Evolutionary conservation across 192 early-diverging fungal genomes (phyloP), one percentile per base, ranked within the genome.

Genomic region (Coemansia sp.): DNA sequence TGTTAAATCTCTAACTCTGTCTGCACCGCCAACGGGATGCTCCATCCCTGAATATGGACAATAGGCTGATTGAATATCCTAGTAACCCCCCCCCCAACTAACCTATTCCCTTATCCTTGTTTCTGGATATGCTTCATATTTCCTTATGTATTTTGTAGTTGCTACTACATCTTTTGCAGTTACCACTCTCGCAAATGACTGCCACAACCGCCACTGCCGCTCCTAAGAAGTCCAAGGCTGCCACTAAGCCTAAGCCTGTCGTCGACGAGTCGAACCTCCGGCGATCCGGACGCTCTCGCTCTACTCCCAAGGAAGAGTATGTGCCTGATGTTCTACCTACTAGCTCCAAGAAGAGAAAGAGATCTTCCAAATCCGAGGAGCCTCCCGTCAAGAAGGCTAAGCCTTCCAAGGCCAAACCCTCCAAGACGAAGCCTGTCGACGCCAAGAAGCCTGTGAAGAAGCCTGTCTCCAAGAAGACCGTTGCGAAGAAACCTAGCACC

Each of bases 291-390:
- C 76, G 76, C 61, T 54, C 56, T 32, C 67, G 64, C 63, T 27
- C 64, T 50, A 71, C 71, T 12, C 76, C 76, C 30, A 64, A 65
- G 64, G 76, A 79, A 38, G 65, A 67, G 65, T 79, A 73, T 53
- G 55, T 62, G 48, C 76, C 78, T 44, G 73, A 74, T 18, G 62
- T 71, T 22, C 60, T 71, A 54, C 60, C 71, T 7, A 25, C 34
- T 26, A 24, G 58, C 65, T 28, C 60, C 21, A 75, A 71, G 68
- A 75, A 71, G 78, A 75, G 69, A 32, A 81, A 62, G 65, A 47
- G 38, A 44, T 16, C 56, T n/a, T 27, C 67, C 55, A 74, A 56
- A 58, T 23, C 59, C 16, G 67, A 65, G 30, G 61, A 67, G 47
- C 30, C 49, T 9, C 51, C 58, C 10, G 56, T 55, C 16, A 62